Evolutionary conservation across 2,329 filamentous ascomycete species (phyloP).

Genomic region (Didymella keratinophila): DNA sequence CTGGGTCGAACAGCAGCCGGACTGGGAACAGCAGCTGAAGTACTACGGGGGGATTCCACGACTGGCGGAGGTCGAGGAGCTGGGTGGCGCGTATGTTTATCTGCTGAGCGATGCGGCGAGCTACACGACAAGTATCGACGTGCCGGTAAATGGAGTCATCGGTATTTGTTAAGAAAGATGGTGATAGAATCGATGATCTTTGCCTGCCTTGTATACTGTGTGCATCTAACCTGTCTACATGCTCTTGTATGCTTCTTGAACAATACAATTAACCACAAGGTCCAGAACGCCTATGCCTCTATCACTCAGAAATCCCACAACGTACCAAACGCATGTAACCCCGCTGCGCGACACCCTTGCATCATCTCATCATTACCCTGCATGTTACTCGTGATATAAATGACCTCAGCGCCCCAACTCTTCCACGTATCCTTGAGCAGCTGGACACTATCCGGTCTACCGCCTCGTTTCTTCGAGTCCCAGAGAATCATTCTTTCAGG

Average conservation of each 20-base stretch:
- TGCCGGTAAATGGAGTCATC: slow-evolving; percentile 53
- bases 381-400: slow-evolving; percentile 49
- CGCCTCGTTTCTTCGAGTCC: slow-evolving; percentile 48
- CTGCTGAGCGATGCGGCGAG: slow-evolving; percentile 62
- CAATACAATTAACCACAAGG: neutral
- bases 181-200: neutral
- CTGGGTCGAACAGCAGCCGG: slow-evolving; percentile 60
- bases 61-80: slow-evolving; percentile 61
- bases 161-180: slow-evolving; percentile 32
- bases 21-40: slow-evolving; percentile 65
- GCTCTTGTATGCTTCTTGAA: neutral
- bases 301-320: slow-evolving; percentile 44
- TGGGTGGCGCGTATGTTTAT: slow-evolving; percentile 66
- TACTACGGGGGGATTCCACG: slow-evolving; percentile 67
- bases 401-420: slow-evolving; percentile 45
- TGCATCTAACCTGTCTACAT: slow-evolving; percentile 13
- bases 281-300: neutral
- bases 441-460: slow-evolving; percentile 44
- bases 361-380: slow-evolving; percentile 51
- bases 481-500: slow-evolving; percentile 50
- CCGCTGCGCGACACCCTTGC: slow-evolving; percentile 42
- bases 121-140: slow-evolving; percentile 61
- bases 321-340: slow-evolving; percentile 47
- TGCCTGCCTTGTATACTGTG: neutral
- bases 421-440: slow-evolving; percentile 46